Base-by-base conservation (phyloP, 371 early-diverging fungal genomes). In the Syncephalastrum contaminatum region DNA sequence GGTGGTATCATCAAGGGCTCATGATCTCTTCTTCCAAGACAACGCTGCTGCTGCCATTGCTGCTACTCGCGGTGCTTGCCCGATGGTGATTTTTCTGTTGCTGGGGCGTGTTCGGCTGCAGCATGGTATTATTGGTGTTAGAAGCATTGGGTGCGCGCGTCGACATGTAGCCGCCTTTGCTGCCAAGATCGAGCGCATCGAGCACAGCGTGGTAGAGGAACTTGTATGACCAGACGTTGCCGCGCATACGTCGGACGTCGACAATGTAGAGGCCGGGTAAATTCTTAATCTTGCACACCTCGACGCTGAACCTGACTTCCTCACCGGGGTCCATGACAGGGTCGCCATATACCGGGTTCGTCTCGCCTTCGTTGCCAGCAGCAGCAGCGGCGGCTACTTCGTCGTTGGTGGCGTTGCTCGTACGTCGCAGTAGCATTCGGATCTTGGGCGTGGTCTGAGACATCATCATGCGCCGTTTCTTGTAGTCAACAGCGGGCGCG, bases 191-290 rank as follows among this genome's bases (percentile, higher is more conserved):
- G 53, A 88, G 63, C 4, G 74, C 69, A 20, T 86, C 81, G 59
- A 89, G 64, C 40, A 87, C 65, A 5, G 80, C 75, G 59, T 94
- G 87, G 70, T 96, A 96, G 27, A 97, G 66, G 63, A 85, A 86
- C 81, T 95, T 95, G 82, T 94, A 97, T 1, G 86, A 82, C 97
- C 96, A 97, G 39, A 91, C 83, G 67, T 93, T 94, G 54, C 97
- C 97, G 56, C 88, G 84, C 73, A 90, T 75, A 47, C 97, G 85
- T 59, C 93, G 87, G 64, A 97, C 84, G 58, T 93, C 92, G 36
- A 97, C 94, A 60, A 94, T 90, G 72, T 89, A 92, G 19, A 95
- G 82, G 18, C 90, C 92, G 25, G 82, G 85, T 48, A 96, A 65
- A 67, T 95, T 94, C 72, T 92, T 91, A 69, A 97, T 88, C 59